phyloP scores from a whole-genome alignment of 768 basidiomycete species.

The Crepidotus variabilis region DNA sequence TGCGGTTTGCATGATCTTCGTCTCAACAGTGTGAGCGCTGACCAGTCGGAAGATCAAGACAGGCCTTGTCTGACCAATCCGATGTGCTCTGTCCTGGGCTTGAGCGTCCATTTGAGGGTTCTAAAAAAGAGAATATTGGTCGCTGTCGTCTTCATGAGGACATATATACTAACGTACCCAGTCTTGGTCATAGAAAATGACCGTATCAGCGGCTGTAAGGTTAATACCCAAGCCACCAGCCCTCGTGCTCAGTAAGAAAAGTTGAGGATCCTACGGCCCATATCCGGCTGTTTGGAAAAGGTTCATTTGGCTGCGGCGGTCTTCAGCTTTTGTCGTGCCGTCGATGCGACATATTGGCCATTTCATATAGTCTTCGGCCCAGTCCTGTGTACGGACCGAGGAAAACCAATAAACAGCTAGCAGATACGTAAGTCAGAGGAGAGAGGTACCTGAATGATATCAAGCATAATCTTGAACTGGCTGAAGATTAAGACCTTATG shows the following conservation, averaged over 20 bases:
- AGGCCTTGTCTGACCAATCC: conserved; percentile 91
- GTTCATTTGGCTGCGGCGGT: conserved; percentile 83
- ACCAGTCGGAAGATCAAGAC: conserved; percentile 89
- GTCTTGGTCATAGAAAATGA: conserved; percentile 92
- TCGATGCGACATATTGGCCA: conserved; percentile 91
- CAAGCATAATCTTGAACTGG: conserved; percentile 95
- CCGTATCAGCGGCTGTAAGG: conserved; percentile 80
- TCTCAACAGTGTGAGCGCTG: conserved; percentile 86
- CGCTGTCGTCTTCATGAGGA: neutral
- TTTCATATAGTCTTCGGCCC: conserved; percentile 81
- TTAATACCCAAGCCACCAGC: conserved; percentile 82
- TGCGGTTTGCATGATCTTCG: conserved; percentile 86
- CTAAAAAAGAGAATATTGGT: conserved; percentile 29
- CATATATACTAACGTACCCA: conserved; percentile 51
- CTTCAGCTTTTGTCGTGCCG: conserved; percentile 75
- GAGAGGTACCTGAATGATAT: conserved; percentile 79
- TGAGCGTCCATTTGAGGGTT: conserved; percentile 97
- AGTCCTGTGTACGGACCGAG: conserved; percentile 51
- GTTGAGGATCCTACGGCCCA: conserved; percentile 53
- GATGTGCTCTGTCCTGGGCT: conserved; percentile 92
- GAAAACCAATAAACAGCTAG: neutral
- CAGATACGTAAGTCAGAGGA: neutral
- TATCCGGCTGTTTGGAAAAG: conserved; percentile 75
- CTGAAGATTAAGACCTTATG: conserved; percentile 89
- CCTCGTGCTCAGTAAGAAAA: conserved; percentile 80